Evolutionary conservation across 148 eudicot genomes (phyloP).

Genomic region (Simmondsia chinensis): DNA sequence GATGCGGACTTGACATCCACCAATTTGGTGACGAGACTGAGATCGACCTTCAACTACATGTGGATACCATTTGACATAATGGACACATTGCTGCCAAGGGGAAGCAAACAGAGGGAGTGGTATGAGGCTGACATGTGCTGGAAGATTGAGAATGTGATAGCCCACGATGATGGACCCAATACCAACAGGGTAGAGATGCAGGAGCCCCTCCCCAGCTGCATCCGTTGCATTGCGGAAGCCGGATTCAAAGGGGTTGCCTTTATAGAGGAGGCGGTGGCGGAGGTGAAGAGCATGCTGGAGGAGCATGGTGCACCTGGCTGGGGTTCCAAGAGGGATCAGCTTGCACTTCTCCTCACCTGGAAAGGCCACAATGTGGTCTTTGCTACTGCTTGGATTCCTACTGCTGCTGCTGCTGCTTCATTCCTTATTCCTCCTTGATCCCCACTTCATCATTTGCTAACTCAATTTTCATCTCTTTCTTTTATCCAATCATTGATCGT

Average conservation of each 20-base stretch:
- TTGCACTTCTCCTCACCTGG: constrained; percentile 83
- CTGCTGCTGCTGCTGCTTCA: no score
- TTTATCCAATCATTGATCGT: no score
- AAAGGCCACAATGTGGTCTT: constrained; percentile 94
- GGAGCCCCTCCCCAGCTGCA: constrained; percentile 61
- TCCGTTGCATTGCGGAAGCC: constrained; percentile 50
- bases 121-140: constrained; percentile 75
- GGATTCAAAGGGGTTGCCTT: constrained; percentile 35
- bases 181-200: constrained; percentile 58
- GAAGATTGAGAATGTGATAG: constrained; percentile 85
- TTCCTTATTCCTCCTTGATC: no score
- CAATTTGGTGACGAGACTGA: constrained; percentile 41
- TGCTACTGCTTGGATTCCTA: constrained; percentile 75
- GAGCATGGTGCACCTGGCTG: constrained; percentile 97
- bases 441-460: no score
- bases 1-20: constrained; percentile 67
- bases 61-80: constrained; percentile 95
- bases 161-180: constrained; percentile 42
- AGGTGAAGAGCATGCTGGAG: constrained; percentile 72
- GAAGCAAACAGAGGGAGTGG: constrained; percentile 78
- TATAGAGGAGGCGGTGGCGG: constrained; percentile 46
- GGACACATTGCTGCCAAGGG: constrained; percentile 66
- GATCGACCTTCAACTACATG: constrained; percentile 65
- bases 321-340: constrained; percentile 90
- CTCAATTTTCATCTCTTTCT: background rate